A percentile compares a stretch with the other conserved stretches of the same genome.
Conservation (phyloP, 805 yeast genomes). For the Ogataea nonfermentans region DNA sequence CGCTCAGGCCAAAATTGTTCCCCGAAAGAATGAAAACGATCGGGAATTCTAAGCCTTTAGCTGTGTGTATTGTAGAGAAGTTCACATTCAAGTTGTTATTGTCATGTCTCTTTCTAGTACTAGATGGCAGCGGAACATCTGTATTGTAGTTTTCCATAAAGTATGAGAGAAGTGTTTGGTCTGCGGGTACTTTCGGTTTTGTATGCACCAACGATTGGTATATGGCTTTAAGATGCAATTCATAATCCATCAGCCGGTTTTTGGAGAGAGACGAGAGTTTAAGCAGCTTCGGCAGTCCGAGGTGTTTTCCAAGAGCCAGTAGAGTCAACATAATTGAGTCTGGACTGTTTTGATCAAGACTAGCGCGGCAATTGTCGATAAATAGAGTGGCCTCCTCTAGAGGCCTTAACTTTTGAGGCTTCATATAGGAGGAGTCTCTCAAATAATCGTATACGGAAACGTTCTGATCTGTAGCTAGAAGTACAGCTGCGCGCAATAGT, state of each 20-base stretch:
- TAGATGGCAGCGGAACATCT: conserved; percentile 24
- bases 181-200: conserved; percentile 25
- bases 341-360: conserved; percentile 36
- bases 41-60: conserved; percentile 75
- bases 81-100: conserved; percentile 40
- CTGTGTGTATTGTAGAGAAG: conserved; percentile 67
- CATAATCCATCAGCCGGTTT: conserved; percentile 26
- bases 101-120: conserved; percentile 24
- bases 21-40: conserved; percentile 51
- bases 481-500: conserved; percentile 19
- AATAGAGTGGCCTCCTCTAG: conserved; percentile 14
- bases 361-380: conserved; percentile 22
- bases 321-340: conserved; percentile 35
- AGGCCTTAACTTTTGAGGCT: conserved; percentile 6
- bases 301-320: conserved; percentile 31
- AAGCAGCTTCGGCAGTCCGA: conserved; percentile 37
- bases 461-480: conserved; percentile 19
- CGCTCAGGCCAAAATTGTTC: conserved; percentile 19
- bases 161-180: conserved; percentile 35
- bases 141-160: conserved; percentile 43
- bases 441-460: conserved; percentile 26
- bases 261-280: conserved; percentile 13
- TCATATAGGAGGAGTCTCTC: conserved; percentile 9
- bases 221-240: conserved; percentile 36
- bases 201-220: conserved; percentile 31